Percentiles rank a stretch among this genome's conserved stretches.
These are phyloP conservation scores for Serendipita sp. DNA, from an alignment of 768 basidiomycete genomes.

Conservation along the genomic window DNA sequence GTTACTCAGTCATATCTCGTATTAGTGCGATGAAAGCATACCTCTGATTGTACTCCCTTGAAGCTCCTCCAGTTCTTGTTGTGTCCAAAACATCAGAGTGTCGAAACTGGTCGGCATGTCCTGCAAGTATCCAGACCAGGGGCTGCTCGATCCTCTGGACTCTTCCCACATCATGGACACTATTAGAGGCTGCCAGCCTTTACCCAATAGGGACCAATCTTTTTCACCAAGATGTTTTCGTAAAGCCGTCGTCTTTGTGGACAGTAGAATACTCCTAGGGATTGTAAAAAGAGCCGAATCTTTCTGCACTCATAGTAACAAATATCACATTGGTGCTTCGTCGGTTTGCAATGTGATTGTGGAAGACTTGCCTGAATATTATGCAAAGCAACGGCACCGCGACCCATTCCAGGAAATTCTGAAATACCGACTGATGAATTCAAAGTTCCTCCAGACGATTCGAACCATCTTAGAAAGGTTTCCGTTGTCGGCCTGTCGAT, in stretches of 20 bases:
- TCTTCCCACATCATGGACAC: slow-evolving; percentile 95
- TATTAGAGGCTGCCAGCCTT: slow-evolving; percentile 80
- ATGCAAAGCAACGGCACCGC: slow-evolving; percentile 56
- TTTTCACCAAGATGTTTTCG: slow-evolving; percentile 39
- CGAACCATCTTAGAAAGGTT: slow-evolving; percentile 45
- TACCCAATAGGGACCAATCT: slow-evolving; percentile 45
- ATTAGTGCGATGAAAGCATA: slow-evolving; percentile 18
- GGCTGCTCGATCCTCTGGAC: slow-evolving; percentile 41
- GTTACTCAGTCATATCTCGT: neutral
- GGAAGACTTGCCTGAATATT: slow-evolving; percentile 47
- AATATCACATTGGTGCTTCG: neutral
- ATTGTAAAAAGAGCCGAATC: slow-evolving; percentile 66
- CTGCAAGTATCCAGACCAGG: slow-evolving; percentile 57
- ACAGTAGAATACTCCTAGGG: slow-evolving; percentile 61
- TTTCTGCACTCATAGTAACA: slow-evolving; percentile 29
- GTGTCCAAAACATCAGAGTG: slow-evolving; percentile 90
- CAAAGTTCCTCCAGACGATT: slow-evolving; percentile 31
- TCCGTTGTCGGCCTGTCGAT: neutral
- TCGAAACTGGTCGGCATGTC: slow-evolving; percentile 60
- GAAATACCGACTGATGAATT: slow-evolving; percentile 29
- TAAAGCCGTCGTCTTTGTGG: slow-evolving; percentile 58
- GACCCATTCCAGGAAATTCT: slow-evolving; percentile 33
- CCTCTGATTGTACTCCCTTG: slow-evolving; percentile 72
- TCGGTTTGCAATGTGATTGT: neutral
- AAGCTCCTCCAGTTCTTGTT: slow-evolving; percentile 55